These are phyloP conservation scores for Thelephora ganbajun DNA, from an alignment of 768 basidiomycete genomes.

Conservation along the genomic window DNA sequence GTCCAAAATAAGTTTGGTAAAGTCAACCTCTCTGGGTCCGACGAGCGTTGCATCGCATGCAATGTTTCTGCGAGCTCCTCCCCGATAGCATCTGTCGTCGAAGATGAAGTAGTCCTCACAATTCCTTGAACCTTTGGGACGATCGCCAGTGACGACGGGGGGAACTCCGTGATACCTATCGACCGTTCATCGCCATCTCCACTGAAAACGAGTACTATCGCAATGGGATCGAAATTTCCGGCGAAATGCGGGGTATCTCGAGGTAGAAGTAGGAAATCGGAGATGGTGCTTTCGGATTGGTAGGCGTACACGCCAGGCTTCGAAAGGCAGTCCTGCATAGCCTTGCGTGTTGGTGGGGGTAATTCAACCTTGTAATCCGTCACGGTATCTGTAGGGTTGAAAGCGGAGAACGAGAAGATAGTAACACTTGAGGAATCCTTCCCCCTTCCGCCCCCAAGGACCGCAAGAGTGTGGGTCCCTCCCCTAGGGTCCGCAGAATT, in stretches of 20 bases:
- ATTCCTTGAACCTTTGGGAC: constrained; percentile 6
- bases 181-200: neutral
- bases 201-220: constrained; percentile 50
- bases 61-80: constrained; percentile 29
- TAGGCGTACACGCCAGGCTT: constrained; percentile 42
- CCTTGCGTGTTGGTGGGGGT: constrained; percentile 34
- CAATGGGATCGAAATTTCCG: constrained; percentile 50
- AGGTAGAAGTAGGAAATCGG: constrained; percentile 74
- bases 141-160: constrained; percentile 33
- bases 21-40: constrained; percentile 22
- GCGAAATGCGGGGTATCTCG: constrained; percentile 54
- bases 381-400: constrained; percentile 34
- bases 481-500: constrained; percentile 51
- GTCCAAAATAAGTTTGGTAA: constrained; percentile 25
- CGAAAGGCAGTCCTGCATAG: constrained; percentile 47
- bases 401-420: constrained; percentile 52
- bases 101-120: neutral
- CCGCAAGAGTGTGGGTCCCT: constrained; percentile 57
- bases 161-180: constrained; percentile 30
- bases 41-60: constrained; percentile 21
- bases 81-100: constrained; percentile 9
- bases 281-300: constrained; percentile 39
- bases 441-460: constrained; percentile 62
- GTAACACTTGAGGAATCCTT: constrained; percentile 48
- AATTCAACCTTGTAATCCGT: constrained; percentile 11